These are phyloP conservation scores for Trametes sanguinea DNA, from an alignment of 768 basidiomycete species.

Conservation along the genomic window DNA sequence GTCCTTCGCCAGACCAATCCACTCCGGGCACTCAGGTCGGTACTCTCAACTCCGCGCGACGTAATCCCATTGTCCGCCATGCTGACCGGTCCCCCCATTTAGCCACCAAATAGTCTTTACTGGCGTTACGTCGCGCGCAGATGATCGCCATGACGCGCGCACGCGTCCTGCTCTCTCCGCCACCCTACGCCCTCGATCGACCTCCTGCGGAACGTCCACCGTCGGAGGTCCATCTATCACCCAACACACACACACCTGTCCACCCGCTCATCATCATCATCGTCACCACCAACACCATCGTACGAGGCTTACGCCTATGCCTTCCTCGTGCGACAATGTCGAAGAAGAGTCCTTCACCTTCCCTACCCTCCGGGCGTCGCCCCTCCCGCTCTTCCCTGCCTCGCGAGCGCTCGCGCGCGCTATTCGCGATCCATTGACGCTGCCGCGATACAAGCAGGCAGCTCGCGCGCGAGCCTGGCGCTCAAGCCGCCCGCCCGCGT, in stretches of 20 bases:
- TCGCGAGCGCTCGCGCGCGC: conserved; percentile 5
- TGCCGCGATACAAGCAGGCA: neutral
- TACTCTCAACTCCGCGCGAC: conserved; percentile 5
- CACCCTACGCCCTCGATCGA: neutral
- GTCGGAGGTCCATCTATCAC: neutral
- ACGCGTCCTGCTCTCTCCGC: neutral
- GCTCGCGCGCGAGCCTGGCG: conserved; percentile 7
- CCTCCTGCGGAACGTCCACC: conserved; percentile 2
- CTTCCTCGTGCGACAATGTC: conserved; percentile 9
- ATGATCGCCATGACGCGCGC: conserved; percentile 32
- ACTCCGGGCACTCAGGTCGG: conserved; percentile 49
- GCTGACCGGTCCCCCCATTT: conserved; percentile 9
- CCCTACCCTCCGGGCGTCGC: neutral
- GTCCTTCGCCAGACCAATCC: conserved; percentile 55
- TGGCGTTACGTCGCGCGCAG: conserved; percentile 53
- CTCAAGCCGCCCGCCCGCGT: conserved; percentile 10
- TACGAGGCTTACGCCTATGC: conserved; percentile 15
- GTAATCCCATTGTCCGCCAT: neutral
- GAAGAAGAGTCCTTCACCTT: conserved; percentile 12
- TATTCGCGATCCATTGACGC: conserved; percentile 9
- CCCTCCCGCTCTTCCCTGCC: too few relatives aligned
- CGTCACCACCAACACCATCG: too few relatives aligned
- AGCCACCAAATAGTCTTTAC: conserved; percentile 47
- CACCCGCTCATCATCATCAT: neutral
- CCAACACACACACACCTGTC: neutral